A percentile compares a stretch with the other conserved stretches of the same genome.
Evolutionary conservation across 495 filamentous ascomycete species (phyloP).

Genomic region (Mytilinidion resinicola): DNA sequence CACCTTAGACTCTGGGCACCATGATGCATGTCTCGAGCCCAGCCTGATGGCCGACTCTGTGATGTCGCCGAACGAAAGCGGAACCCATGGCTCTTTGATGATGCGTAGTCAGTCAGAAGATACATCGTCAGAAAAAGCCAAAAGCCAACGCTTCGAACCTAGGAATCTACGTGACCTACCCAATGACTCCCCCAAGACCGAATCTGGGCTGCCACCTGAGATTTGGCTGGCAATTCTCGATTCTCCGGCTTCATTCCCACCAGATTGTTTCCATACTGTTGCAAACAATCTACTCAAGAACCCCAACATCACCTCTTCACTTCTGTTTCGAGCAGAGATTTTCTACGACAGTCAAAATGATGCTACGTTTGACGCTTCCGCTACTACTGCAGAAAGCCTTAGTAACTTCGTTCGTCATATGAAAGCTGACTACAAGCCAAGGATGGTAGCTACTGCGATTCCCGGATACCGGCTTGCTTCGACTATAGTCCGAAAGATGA

Average conservation of each 20-base stretch:
- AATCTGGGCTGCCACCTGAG: constrained; percentile 27
- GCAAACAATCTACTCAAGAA: constrained; percentile 72
- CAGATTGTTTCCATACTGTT: constrained; percentile 53
- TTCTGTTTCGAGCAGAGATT: constrained; percentile 84
- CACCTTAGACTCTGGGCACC: no score
- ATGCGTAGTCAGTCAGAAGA: no score
- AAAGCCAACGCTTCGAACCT: constrained; percentile 20
- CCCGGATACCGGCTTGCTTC: constrained; percentile 50
- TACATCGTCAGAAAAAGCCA: no score
- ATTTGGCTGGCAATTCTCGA: constrained; percentile 34
- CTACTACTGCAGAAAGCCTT: constrained; percentile 18
- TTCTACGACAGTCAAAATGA: constrained; percentile 49
- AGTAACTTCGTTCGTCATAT: constrained; percentile 30
- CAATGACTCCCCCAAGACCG: constrained; percentile 3
- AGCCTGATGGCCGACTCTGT: no score
- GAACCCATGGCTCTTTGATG: no score
- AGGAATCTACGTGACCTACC: constrained; percentile 26
- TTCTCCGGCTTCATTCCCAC: constrained; percentile 49
- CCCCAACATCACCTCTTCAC: constrained; percentile 77
- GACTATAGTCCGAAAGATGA: constrained; percentile 63
- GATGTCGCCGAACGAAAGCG: no score
- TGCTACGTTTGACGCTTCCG: constrained; percentile 17
- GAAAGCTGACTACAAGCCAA: constrained; percentile 34
- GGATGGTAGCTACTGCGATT: constrained; percentile 36
- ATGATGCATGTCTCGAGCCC: no score